Percentiles rank a stretch among this genome's conserved stretches.
phyloP scores from a whole-genome alignment of 1,139 yeast genomes.

The Lodderomyces parapsilosis region DNA sequence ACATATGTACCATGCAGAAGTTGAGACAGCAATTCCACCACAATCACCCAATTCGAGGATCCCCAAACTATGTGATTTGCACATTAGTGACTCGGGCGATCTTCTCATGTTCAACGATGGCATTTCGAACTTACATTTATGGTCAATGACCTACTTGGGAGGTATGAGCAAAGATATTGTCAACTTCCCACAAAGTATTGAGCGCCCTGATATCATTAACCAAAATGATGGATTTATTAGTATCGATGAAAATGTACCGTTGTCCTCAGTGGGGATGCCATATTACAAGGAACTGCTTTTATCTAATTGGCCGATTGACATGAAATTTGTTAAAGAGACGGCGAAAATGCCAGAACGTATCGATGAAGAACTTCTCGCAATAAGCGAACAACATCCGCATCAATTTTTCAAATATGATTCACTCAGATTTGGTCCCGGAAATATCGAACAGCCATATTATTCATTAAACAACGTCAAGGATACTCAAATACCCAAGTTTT shows the following conservation, averaged over 20 bases:
- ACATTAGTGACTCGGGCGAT: slow-evolving; percentile 80
- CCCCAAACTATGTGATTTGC: slow-evolving; percentile 48
- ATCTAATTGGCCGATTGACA: slow-evolving; percentile 74
- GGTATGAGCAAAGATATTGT: slow-evolving; percentile 33
- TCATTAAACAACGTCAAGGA: slow-evolving; percentile 29
- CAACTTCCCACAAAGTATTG: slow-evolving; percentile 49
- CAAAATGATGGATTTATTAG: slow-evolving; percentile 21
- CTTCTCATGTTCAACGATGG: slow-evolving; percentile 69
- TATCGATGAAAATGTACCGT: slow-evolving; percentile 53
- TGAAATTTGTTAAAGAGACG: slow-evolving; percentile 54
- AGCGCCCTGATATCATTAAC: slow-evolving; percentile 43
- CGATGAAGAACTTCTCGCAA: slow-evolving; percentile 36
- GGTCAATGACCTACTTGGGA: slow-evolving; percentile 54
- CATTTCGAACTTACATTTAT: slow-evolving; percentile 65
- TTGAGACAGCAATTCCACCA: slow-evolving; percentile 30
- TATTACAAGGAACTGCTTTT: slow-evolving; percentile 75
- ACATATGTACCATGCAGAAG: slow-evolving; percentile 60
- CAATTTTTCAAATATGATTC: slow-evolving; percentile 49
- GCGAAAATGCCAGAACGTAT: slow-evolving; percentile 48
- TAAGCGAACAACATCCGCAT: slow-evolving; percentile 15
- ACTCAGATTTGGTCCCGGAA: slow-evolving; percentile 53
- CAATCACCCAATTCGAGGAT: slow-evolving; percentile 6
- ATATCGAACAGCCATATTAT: slow-evolving; percentile 47
- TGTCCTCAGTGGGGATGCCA: slow-evolving; percentile 81
- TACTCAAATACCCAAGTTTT: slow-evolving; percentile 55